Evolutionary conservation across 345 rosid species (phyloP).

Genomic region (Gossypium sturtianum): DNA sequence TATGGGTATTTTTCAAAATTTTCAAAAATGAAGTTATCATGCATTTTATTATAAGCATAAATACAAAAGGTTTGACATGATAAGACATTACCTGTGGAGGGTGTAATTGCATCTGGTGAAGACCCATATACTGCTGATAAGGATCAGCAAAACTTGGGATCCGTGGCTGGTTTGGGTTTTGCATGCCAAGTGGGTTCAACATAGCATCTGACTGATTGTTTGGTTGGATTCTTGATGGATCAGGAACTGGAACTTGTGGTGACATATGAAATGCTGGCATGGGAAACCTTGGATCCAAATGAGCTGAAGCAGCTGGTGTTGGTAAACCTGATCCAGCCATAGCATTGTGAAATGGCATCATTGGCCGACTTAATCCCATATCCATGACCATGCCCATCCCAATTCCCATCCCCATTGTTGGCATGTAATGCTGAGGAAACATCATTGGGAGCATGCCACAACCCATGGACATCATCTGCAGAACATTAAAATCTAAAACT

Average conservation of each 20-base stretch:
- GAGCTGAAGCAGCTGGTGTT: slow-evolving; percentile 46
- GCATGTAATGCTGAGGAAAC: slow-evolving; percentile 61
- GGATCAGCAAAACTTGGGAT: slow-evolving; percentile 48
- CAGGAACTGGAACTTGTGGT: slow-evolving; percentile 38
- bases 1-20: background rate
- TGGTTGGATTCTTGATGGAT: slow-evolving; percentile 47
- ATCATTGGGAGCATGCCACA: slow-evolving; percentile 74
- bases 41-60: background rate
- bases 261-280: slow-evolving; percentile 55
- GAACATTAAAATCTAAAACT: slow-evolving; percentile 14
- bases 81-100: slow-evolving; percentile 43
- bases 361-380: slow-evolving; percentile 51
- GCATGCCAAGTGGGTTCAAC: slow-evolving; percentile 34
- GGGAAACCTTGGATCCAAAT: slow-evolving; percentile 52
- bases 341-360: slow-evolving; percentile 74
- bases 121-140: slow-evolving; percentile 55
- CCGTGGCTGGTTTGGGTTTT: slow-evolving; percentile 37
- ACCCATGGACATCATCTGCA: slow-evolving; percentile 89
- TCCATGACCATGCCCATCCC: slow-evolving; percentile 54
- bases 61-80: background rate
- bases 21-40: background rate
- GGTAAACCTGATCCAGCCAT: slow-evolving; percentile 51
- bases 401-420: slow-evolving; percentile 69
- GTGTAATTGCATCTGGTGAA: slow-evolving; percentile 51
- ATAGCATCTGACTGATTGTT: slow-evolving; percentile 40